A percentile compares a stretch with the other conserved stretches of the same genome.
phyloP scores from a whole-genome alignment of 768 basidiomycete genomes.

The Tulasnella calospora region DNA sequence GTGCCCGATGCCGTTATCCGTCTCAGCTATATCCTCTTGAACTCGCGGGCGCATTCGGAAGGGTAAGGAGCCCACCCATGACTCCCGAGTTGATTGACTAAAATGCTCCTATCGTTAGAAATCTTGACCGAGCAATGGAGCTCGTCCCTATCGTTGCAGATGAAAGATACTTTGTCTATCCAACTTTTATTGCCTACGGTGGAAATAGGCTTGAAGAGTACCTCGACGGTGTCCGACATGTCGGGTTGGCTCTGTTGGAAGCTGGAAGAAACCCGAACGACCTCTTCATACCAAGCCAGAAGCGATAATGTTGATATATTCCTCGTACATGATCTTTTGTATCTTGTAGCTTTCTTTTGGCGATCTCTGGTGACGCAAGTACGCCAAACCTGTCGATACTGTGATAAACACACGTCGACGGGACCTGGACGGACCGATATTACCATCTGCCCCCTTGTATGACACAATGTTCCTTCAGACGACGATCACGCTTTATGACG shows the following conservation, averaged over 20 bases:
- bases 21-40: constrained; percentile 65
- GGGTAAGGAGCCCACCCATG: constrained; percentile 42
- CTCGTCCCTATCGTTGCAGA: constrained; percentile 84
- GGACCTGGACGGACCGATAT: not conserved
- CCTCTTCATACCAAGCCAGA: constrained; percentile 5
- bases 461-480: not conserved
- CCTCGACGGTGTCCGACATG: constrained; percentile 64
- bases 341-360: not conserved
- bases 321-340: not conserved
- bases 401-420: not conserved
- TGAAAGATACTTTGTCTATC: constrained; percentile 77
- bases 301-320: not conserved
- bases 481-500: not conserved
- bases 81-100: not conserved
- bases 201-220: constrained; percentile 66
- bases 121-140: constrained; percentile 67
- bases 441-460: not conserved
- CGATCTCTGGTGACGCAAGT: not conserved
- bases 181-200: constrained; percentile 68
- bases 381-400: not conserved
- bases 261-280: constrained; percentile 45
- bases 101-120: constrained; percentile 42
- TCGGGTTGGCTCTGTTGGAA: constrained; percentile 66
- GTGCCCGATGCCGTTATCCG: constrained; percentile 86
- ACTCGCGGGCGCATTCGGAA: constrained; percentile 58